Evolutionary conservation across 495 filamentous ascomycete genomes (phyloP).

Genomic region (Hypoxylon trugodes): DNA sequence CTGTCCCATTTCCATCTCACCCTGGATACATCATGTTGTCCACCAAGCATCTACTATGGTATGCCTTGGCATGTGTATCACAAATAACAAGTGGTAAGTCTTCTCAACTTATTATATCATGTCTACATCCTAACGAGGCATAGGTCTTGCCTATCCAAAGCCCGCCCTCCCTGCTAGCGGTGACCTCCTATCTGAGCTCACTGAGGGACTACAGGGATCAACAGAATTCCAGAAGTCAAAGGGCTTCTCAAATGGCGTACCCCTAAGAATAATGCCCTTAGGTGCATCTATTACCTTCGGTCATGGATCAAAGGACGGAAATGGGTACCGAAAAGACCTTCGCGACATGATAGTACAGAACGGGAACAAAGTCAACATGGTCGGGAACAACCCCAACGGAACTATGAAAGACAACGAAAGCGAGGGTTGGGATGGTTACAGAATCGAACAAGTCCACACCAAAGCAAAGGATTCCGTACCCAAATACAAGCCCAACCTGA

Average conservation of each 20-base stretch:
- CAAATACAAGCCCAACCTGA: constrained; percentile 46
- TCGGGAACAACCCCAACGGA: constrained; percentile 41
- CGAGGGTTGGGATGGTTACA: constrained; percentile 44
- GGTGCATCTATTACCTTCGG: constrained; percentile 62
- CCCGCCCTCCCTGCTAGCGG: neutral
- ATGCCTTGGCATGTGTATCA: constrained; percentile 28
- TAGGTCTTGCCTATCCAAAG: constrained; percentile 20
- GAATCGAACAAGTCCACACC: constrained; percentile 37
- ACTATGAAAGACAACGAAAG: constrained; percentile 45
- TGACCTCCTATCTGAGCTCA: neutral
- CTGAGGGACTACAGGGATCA: neutral
- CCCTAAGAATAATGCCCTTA: constrained; percentile 56
- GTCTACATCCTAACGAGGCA: neutral
- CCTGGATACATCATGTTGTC: constrained; percentile 7
- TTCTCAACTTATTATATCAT: neutral
- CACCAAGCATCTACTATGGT: constrained; percentile 20
- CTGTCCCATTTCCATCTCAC: neutral
- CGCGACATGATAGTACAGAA: constrained; percentile 29
- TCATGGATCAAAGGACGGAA: constrained; percentile 47
- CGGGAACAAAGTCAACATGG: constrained; percentile 42
- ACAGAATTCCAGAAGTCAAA: too few species aligned
- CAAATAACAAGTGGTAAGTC: constrained; percentile 19
- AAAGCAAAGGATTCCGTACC: constrained; percentile 32
- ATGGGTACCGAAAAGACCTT: constrained; percentile 53
- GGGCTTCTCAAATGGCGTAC: constrained; percentile 16